phyloP scores from a whole-genome alignment of 176 grass and related monocot species.

The Poa annua region DNA sequence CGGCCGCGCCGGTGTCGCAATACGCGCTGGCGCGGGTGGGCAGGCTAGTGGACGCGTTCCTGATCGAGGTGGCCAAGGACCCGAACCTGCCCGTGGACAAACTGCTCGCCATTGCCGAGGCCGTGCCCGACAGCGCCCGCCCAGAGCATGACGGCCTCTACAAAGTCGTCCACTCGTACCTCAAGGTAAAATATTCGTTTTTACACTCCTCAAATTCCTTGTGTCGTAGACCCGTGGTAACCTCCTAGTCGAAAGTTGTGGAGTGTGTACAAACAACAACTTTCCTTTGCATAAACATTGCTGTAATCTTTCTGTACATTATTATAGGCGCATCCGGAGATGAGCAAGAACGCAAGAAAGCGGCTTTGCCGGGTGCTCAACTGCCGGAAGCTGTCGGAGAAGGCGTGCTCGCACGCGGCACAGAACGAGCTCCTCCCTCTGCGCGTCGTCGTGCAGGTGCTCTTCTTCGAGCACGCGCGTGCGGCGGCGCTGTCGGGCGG shows the following conservation, averaged over 20 bases:
- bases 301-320: neutral
- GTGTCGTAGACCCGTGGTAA: neutral
- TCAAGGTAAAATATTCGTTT: slow-evolving; percentile 57
- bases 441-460: slow-evolving; percentile 88
- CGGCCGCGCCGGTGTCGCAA: slow-evolving; percentile 68
- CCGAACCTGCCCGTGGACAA: slow-evolving; percentile 76
- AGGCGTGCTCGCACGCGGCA: slow-evolving; percentile 86
- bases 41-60: slow-evolving; percentile 73
- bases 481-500: slow-evolving; percentile 56
- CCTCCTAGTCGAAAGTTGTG: neutral
- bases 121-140: slow-evolving; percentile 70
- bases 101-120: slow-evolving; percentile 76
- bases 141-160: slow-evolving; percentile 87
- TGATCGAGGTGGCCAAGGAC: slow-evolving; percentile 68
- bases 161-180: slow-evolving; percentile 87
- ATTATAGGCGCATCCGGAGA: slow-evolving; percentile 69
- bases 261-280: neutral
- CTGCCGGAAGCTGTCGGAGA: slow-evolving; percentile 91
- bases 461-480: slow-evolving; percentile 96
- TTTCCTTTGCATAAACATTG: slow-evolving; percentile 1
- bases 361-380: slow-evolving; percentile 75
- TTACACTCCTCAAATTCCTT: neutral
- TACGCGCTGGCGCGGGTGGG: slow-evolving; percentile 65
- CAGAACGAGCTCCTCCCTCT: slow-evolving; percentile 92
- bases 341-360: slow-evolving; percentile 79